These are phyloP conservation scores for Panicum hallii DNA, from an alignment of 202 grass and related monocot genomes.

Conservation along the genomic window DNA sequence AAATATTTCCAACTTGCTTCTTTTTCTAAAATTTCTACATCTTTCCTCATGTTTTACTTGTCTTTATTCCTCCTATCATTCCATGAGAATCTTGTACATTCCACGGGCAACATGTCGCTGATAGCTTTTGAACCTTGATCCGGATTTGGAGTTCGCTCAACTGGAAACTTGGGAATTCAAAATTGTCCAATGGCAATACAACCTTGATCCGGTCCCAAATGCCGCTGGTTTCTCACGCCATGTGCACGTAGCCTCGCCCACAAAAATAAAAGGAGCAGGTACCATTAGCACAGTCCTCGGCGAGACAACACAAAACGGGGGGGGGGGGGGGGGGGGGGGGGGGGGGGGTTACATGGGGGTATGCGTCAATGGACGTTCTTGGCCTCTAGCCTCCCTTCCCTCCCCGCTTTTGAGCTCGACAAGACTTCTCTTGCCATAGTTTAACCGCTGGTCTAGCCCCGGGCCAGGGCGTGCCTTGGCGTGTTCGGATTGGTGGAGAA, in stretches of 20 bases:
- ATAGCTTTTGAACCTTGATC: background rate
- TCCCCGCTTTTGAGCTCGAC: slow-evolving; percentile 44
- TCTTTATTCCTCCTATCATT: background rate
- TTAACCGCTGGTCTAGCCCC: slow-evolving; percentile 33
- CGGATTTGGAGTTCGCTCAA: background rate
- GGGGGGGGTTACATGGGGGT: background rate
- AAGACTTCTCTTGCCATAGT: slow-evolving; percentile 46
- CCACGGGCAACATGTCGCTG: background rate
- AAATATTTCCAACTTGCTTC: background rate
- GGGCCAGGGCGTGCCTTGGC: slow-evolving; percentile 27
- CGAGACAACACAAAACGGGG: slow-evolving; percentile 25
- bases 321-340: background rate
- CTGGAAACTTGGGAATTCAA: background rate
- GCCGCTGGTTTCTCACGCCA: too few species aligned
- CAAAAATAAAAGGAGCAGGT: background rate
- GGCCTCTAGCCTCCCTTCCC: slow-evolving; percentile 24
- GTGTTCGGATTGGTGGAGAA: slow-evolving; percentile 52
- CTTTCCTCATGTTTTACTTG: background rate
- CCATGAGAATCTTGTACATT: background rate
- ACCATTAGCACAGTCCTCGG: slow-evolving; percentile 13
- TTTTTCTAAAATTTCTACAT: background rate
- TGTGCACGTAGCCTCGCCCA: slow-evolving; percentile 24
- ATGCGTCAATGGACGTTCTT: slow-evolving; percentile 22
- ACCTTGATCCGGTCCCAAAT: background rate
- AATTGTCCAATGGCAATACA: background rate